phyloP scores from a whole-genome alignment of 2,329 filamentous ascomycete species.

The Achaetomium macrosporum region DNA sequence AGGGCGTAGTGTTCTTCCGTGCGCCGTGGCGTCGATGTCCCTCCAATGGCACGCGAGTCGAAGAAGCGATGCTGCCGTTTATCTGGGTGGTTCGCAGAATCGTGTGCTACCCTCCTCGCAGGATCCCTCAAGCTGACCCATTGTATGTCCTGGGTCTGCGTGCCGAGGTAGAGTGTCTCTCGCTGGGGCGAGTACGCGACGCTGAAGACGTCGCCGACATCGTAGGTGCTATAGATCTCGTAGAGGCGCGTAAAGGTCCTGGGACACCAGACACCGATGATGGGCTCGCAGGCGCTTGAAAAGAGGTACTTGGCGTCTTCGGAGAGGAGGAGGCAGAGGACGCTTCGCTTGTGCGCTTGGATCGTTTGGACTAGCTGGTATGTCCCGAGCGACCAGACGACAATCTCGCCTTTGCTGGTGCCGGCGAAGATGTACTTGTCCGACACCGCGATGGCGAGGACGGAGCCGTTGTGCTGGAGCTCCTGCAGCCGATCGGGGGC shows the following conservation, averaged over 20 bases:
- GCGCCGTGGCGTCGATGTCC: constrained; percentile 68
- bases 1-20: constrained; percentile 52
- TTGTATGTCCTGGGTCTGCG: constrained; percentile 91
- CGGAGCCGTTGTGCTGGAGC: constrained; percentile 69
- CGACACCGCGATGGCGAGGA: constrained; percentile 77
- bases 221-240: constrained; percentile 88
- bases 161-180: constrained; percentile 82
- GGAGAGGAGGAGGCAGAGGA: constrained; percentile 75
- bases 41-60: constrained; percentile 81
- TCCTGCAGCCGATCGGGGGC: constrained; percentile 65
- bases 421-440: constrained; percentile 82
- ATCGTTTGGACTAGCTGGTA: constrained; percentile 75
- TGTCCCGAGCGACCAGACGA: constrained; percentile 83
- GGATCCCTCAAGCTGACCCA: constrained; percentile 75
- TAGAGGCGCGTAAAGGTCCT: constrained; percentile 69
- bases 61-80: constrained; percentile 84
- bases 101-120: constrained; percentile 51
- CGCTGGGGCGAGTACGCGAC: constrained; percentile 78
- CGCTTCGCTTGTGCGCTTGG: constrained; percentile 85
- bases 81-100: constrained; percentile 65
- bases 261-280: constrained; percentile 91
- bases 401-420: constrained; percentile 87
- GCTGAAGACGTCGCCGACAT: constrained; percentile 93
- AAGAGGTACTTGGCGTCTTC: constrained; percentile 68
- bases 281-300: constrained; percentile 87